Conservation (phyloP, 73 alveolate genomes). For the Stentor coeruleus region DNA sequence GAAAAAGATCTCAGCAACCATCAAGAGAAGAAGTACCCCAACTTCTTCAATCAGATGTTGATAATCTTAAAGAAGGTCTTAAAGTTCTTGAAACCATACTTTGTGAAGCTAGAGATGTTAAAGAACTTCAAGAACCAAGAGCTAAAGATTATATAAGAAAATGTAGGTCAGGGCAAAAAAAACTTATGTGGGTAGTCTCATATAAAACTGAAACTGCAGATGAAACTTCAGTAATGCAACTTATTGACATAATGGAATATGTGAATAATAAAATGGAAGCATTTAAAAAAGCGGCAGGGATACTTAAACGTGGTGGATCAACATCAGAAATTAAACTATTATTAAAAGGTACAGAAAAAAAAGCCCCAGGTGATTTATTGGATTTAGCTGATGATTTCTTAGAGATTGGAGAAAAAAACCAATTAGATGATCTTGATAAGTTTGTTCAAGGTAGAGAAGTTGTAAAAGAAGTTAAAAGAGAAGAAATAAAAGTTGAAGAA, state of each 20-base stretch:
- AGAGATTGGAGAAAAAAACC: too few species aligned
- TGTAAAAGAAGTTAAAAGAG: too few species aligned
- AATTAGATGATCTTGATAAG: too few species aligned
- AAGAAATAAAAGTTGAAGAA: too few species aligned
- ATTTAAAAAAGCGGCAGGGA: slow-evolving; percentile 7
- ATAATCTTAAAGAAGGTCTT: not conserved
- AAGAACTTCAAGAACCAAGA: slow-evolving; percentile 15
- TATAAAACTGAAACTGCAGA: not conserved
- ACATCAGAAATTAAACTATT: not conserved
- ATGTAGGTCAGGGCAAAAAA: not conserved
- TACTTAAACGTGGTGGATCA: not conserved
- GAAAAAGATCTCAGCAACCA: too few species aligned
- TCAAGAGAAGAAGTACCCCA: not conserved
- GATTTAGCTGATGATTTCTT: not conserved
- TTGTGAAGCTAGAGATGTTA: not conserved
- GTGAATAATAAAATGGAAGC: not conserved
- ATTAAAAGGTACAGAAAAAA: not conserved
- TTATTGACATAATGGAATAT: not conserved
- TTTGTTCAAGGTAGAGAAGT: too few species aligned
- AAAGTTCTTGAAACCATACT: not conserved
- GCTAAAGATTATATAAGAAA: not conserved
- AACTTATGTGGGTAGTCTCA: not conserved
- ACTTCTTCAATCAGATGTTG: not conserved
- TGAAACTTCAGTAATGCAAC: not conserved
- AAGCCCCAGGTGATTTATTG: not conserved